Evolutionary conservation across 1,284 basidiomycete species (phyloP).

Genomic region (Heterobasidion irregulare): DNA sequence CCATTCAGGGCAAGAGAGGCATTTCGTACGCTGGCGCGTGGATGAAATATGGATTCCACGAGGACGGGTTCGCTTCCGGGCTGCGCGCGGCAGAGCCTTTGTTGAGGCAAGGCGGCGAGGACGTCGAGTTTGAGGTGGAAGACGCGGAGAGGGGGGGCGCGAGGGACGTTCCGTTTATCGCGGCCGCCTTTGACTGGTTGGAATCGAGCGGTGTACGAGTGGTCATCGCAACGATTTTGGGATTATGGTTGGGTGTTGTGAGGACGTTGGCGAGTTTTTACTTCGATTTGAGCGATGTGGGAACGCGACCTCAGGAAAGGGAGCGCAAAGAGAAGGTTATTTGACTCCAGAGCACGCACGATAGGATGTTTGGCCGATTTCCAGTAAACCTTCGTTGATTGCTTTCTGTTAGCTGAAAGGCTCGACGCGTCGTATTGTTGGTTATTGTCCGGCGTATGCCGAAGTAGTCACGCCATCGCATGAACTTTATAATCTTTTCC

Average conservation of each 20-base stretch:
- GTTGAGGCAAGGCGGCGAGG: background rate
- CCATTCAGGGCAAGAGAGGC: constrained; percentile 58
- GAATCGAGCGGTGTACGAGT: background rate
- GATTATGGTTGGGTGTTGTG: background rate
- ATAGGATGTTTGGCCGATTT: no score
- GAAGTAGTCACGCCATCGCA: no score
- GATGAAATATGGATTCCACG: constrained; percentile 74
- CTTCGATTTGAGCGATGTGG: background rate
- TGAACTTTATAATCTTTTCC: no score
- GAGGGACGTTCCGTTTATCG: background rate
- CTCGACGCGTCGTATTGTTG: no score
- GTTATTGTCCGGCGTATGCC: no score
- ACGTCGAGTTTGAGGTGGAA: background rate
- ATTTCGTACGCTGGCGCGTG: constrained; percentile 77
- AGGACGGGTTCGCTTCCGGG: constrained; percentile 73
- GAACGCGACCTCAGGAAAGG: no score
- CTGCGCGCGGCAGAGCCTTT: constrained; percentile 29
- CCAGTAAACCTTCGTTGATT: no score
- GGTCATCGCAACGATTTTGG: background rate
- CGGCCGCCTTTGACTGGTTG: background rate
- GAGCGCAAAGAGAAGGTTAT: no score
- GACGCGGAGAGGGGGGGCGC: background rate
- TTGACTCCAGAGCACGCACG: no score
- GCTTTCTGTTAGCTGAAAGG: no score
- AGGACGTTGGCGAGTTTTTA: background rate